Percentiles rank a stretch among this genome's conserved stretches.
Conservation (phyloP, 345 rosid genomes). For the Viola odorata region DNA sequence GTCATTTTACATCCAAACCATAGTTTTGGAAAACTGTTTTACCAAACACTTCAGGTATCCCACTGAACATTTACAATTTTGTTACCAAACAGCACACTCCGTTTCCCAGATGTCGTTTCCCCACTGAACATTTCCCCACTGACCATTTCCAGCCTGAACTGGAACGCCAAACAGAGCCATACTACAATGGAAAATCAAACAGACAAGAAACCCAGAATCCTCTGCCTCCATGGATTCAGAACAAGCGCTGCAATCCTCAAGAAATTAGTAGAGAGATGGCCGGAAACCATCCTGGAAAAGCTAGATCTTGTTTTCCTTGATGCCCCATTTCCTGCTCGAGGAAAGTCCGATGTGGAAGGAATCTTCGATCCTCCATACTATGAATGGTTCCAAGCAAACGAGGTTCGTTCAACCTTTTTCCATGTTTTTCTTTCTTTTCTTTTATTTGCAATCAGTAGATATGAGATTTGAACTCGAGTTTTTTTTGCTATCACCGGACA, state of each 20-base stretch:
- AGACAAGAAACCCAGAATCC: constrained; percentile 23
- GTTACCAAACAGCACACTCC: too few species aligned
- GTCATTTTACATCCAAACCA: too few species aligned
- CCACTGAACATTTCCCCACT: too few species aligned
- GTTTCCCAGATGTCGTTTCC: too few species aligned
- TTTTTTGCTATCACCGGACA: too few species aligned
- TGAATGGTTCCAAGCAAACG: constrained; percentile 33
- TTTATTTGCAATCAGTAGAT: not conserved
- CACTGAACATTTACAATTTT: too few species aligned
- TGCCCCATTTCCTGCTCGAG: constrained; percentile 34
- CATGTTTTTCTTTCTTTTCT: not conserved
- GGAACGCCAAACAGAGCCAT: too few species aligned
- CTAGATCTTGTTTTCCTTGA: constrained; percentile 41
- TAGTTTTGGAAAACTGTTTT: too few species aligned
- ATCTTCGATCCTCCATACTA: constrained; percentile 40
- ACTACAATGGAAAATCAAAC: not conserved
- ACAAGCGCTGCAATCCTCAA: constrained; percentile 35
- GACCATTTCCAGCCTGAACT: too few species aligned
- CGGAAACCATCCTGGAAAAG: constrained; percentile 17
- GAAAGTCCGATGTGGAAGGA: constrained; percentile 38
- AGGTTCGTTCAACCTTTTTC: constrained; percentile 14
- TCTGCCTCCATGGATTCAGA: constrained; percentile 45
- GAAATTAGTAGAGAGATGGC: constrained; percentile 19
- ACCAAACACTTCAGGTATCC: too few species aligned
- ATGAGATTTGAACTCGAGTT: too few species aligned